These are phyloP conservation scores for Talinum fruticosum DNA, from an alignment of 148 eudicot species.

Conservation along the genomic window DNA sequence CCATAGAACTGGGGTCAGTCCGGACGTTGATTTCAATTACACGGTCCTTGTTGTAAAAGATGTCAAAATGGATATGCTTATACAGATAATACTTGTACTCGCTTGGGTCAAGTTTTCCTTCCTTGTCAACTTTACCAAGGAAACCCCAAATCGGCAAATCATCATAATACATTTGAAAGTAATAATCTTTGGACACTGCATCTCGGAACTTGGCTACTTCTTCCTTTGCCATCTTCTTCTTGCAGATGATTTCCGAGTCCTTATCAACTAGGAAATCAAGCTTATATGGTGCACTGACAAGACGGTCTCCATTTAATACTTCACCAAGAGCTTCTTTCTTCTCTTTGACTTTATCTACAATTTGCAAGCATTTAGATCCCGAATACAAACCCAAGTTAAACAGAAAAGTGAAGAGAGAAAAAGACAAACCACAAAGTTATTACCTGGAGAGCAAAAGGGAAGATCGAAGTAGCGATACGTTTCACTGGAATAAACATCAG, in stretches of 20 bases:
- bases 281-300: neutral
- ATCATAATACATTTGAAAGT: constrained; percentile 73
- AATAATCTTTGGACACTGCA: constrained; percentile 65
- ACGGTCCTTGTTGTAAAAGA: constrained; percentile 45
- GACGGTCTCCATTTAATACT: constrained; percentile 59
- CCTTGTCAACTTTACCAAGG: constrained; percentile 62
- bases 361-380: neutral
- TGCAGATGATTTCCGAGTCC: constrained; percentile 58
- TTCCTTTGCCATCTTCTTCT: constrained; percentile 42
- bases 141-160: constrained; percentile 44
- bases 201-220: constrained; percentile 51
- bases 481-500: constrained; percentile 41
- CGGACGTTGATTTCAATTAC: constrained; percentile 65
- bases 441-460: constrained; percentile 67
- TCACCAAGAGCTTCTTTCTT: constrained; percentile 79
- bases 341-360: constrained; percentile 52
- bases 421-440: neutral
- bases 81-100: constrained; percentile 19
- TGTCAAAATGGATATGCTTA: constrained; percentile 8
- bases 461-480: constrained; percentile 71
- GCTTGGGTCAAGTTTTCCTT: constrained; percentile 52
- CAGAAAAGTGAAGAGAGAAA: neutral
- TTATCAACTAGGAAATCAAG: constrained; percentile 41
- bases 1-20: constrained; percentile 53
- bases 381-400: neutral